A percentile compares a stretch with the other conserved stretches of the same genome.
Evolutionary conservation across 2,329 filamentous ascomycete genomes (phyloP).

Genomic region (Diaporthe vaccinii): DNA sequence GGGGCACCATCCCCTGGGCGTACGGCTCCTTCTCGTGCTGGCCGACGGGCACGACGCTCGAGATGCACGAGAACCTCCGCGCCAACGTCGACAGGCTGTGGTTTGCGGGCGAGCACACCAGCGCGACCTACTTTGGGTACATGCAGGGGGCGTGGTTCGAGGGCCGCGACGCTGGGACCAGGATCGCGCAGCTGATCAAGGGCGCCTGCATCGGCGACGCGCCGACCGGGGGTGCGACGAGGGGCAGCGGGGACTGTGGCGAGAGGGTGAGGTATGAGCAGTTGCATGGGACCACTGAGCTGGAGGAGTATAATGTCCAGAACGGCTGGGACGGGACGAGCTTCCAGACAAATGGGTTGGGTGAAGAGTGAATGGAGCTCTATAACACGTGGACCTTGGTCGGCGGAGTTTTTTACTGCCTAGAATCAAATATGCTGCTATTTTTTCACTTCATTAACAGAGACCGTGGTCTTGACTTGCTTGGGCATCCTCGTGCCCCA

Average conservation of each 20-base stretch:
- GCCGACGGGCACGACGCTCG: constrained; percentile 6
- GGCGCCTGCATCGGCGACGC: constrained; percentile 3
- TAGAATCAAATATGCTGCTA: background rate
- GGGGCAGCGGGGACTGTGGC: background rate
- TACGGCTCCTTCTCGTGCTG: constrained; percentile 5
- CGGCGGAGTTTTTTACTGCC: background rate
- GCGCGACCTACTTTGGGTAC: constrained; percentile 1
- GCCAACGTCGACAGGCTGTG: constrained; percentile 10
- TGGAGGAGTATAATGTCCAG: constrained; percentile 5
- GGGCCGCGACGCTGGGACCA: background rate
- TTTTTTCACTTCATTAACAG: background rate
- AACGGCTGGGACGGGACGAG: constrained; percentile 7
- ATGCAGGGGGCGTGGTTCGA: constrained; percentile 19
- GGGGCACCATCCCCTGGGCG: background rate
- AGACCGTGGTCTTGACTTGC: no score
- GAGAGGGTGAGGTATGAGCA: background rate
- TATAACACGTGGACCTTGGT: background rate
- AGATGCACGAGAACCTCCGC: constrained; percentile 23
- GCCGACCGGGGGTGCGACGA: background rate
- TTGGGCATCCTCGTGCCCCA: background rate
- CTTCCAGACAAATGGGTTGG: constrained; percentile 11
- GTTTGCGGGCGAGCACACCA: constrained; percentile 15
- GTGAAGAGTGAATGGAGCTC: background rate
- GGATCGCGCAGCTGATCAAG: background rate
- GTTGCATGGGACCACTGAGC: constrained; percentile 5